These are phyloP conservation scores for Malus sieversii DNA, from an alignment of 306 rosid genomes.

Conservation along the genomic window DNA sequence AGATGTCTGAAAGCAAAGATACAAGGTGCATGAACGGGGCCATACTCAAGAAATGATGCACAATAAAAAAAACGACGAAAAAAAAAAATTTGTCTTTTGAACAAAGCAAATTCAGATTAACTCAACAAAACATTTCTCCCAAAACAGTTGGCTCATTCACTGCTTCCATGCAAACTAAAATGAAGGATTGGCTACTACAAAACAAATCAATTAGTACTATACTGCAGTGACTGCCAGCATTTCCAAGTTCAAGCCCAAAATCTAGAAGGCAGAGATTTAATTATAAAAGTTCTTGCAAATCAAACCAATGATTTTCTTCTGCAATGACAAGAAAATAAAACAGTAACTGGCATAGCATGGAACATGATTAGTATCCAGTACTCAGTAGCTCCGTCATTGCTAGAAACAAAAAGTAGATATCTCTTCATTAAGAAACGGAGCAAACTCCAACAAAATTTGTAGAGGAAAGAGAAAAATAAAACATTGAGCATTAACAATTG, in stretches of 20 bases:
- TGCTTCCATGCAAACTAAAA: background rate
- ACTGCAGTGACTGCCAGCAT: too few relatives aligned
- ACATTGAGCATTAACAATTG: too few relatives aligned
- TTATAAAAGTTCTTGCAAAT: too few relatives aligned
- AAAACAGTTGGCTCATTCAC: background rate
- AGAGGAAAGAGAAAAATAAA: background rate
- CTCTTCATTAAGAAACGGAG: background rate
- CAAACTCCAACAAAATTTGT: background rate
- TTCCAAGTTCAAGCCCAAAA: too few relatives aligned
- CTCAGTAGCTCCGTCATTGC: conserved; percentile 80
- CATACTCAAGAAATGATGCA: background rate
- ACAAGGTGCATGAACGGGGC: background rate
- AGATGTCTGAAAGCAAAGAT: conserved; percentile 41
- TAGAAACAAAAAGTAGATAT: conserved; percentile 15
- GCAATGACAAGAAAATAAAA: too few relatives aligned
- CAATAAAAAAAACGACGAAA: background rate
- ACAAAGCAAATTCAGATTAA: background rate
- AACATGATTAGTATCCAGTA: too few relatives aligned
- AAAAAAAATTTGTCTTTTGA: background rate
- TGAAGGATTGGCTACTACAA: too few relatives aligned
- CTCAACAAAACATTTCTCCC: background rate
- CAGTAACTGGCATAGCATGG: too few relatives aligned
- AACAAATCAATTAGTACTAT: too few relatives aligned
- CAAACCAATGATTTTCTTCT: too few relatives aligned
- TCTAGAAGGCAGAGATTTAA: too few relatives aligned